phyloP scores from a whole-genome alignment of 1,284 basidiomycete genomes.

The Lignosus rhinocerotis region DNA sequence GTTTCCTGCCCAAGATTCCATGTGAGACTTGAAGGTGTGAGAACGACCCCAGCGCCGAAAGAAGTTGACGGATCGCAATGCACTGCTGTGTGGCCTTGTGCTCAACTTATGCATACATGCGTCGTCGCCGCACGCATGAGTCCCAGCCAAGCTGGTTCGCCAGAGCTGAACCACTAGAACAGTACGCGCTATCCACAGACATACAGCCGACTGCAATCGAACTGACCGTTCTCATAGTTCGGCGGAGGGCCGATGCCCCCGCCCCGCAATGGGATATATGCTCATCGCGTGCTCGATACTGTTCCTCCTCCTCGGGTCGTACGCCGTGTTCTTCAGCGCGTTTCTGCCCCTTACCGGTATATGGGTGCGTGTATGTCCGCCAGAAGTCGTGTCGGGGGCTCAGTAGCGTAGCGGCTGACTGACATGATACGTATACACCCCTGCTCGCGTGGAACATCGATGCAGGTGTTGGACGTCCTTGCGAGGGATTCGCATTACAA shows the following conservation, averaged over 20 bases:
- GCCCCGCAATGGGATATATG: constrained; percentile 43
- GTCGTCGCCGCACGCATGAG: constrained; percentile 17
- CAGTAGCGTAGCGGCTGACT: not conserved
- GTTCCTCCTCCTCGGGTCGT: constrained; percentile 60
- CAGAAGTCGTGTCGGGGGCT: not conserved
- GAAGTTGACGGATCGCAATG: no score
- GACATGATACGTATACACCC: not conserved
- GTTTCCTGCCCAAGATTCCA: not conserved
- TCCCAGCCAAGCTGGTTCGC: constrained; percentile 20
- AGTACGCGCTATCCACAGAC: not conserved
- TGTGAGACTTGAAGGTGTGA: not conserved
- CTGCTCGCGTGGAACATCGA: not conserved
- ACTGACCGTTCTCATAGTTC: not conserved
- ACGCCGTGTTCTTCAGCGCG: constrained; percentile 66
- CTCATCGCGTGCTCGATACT: constrained; percentile 47
- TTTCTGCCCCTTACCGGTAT: constrained; percentile 56
- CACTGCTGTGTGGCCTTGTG: constrained; percentile 1
- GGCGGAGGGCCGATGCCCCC: constrained; percentile 21
- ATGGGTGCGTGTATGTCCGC: constrained; percentile 40
- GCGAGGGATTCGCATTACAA: constrained; percentile 84
- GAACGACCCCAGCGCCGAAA: not conserved
- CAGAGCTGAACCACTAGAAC: constrained; percentile 9
- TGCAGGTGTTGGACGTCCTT: constrained; percentile 61
- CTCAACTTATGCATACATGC: constrained; percentile 14
- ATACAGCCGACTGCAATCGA: not conserved